Base-by-base conservation (phyloP, 2,329 filamentous ascomycete species). In the Fusarium mexicanum region DNA sequence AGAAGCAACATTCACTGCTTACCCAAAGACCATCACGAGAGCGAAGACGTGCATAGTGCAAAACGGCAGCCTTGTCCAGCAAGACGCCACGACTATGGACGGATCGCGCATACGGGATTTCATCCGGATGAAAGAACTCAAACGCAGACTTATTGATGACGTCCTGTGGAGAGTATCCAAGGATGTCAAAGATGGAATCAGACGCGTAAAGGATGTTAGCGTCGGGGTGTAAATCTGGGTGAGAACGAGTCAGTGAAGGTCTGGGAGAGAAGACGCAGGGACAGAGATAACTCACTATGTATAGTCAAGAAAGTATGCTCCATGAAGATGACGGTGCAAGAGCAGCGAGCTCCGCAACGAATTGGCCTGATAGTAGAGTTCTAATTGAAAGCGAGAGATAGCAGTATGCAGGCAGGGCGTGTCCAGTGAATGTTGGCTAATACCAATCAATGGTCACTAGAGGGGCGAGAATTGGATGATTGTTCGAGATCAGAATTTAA, bases 281-380 rank as follows among this genome's bases (percentile, higher is more conserved):
- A 13, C n/a, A 57, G 40, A 50, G 43, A 66, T 71, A 47, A 86
- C 91, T 85, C 84, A 93, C 94, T 94, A 81, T 96, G 94, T 80
- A 97, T 96, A 76, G 94, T 95, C 85, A 97, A 96, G 84, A 97
- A 97, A 38, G 94, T 96, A 76, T 93, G 93, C 83, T 95, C 93
- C 93, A 94, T 94, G 54, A 62, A 63, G 61, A 58, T 55, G 53
- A 68, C 22, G 65, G 50, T 31, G 67, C 64, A 55, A 65, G 46
- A 76, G 73, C 67, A 71, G 64, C 67, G 67, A 66, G 66, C 65
- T 67, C 72, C 51, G 65, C 72, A 58, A 63, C 54, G 50, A 57
- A 59, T 35, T 67, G 50, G 58, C 60, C 46, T 61, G 44, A 24
- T 24, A 54, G 26, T 16, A 24, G 26, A 50, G 24, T 68, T 62